Conservation (phyloP, 306 rosid species). For the Fragaria ananassa region DNA sequence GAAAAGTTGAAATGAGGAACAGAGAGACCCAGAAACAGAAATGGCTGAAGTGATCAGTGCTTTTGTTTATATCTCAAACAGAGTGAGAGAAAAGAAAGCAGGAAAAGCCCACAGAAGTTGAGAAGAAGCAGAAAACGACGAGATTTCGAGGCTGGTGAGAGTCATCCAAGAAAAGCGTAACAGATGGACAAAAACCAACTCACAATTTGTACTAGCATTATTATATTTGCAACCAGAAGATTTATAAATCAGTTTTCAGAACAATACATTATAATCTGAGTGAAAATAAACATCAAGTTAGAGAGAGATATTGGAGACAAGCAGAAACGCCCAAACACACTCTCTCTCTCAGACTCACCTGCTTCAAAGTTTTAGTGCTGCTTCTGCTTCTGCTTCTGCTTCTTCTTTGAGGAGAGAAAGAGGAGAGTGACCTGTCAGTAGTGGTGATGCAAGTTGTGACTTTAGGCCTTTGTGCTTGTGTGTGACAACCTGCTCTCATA, state of each 20-base stretch:
- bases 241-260: not conserved
- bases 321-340: not conserved
- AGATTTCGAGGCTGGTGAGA: slow-evolving; percentile 49
- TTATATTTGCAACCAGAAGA: slow-evolving; percentile 16
- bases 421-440: slow-evolving; percentile 7
- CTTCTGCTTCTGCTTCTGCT: not conserved
- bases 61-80: slow-evolving; percentile 44
- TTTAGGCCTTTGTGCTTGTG: slow-evolving; percentile 35
- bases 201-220: slow-evolving; percentile 3
- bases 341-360: not conserved
- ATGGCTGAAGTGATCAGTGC: slow-evolving; percentile 22
- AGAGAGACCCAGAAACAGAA: slow-evolving; percentile 30
- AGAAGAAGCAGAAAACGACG: slow-evolving; percentile 61
- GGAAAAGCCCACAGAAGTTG: slow-evolving; percentile 28
- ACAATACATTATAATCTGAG: not conserved
- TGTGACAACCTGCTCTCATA: slow-evolving; percentile 35
- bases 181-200: slow-evolving; percentile 37
- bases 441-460: slow-evolving; percentile 14
- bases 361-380: not conserved
- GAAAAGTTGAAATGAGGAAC: slow-evolving; percentile 48
- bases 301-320: slow-evolving; percentile 21
- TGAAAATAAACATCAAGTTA: slow-evolving; percentile 8
- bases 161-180: slow-evolving; percentile 39
- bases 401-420: slow-evolving; percentile 19
- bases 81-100: slow-evolving; percentile 49